phyloP scores from a whole-genome alignment of 257 asterid genomes.

The Buddleja alternifolia region DNA sequence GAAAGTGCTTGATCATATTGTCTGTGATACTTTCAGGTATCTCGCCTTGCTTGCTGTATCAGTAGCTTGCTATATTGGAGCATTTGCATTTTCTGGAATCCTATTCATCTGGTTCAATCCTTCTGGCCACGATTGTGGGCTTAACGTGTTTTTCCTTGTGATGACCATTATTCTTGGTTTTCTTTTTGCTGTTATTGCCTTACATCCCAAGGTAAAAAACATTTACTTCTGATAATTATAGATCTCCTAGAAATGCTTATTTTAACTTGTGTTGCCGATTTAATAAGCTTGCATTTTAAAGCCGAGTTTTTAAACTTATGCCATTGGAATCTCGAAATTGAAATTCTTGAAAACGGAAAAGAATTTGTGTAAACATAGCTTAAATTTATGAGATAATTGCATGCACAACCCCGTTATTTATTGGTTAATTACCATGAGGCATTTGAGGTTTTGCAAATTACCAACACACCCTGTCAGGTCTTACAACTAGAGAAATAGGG shows the following conservation, averaged over 20 bases:
- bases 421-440: no score
- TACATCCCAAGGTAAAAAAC: conserved; percentile 79
- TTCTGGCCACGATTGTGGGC: conserved; percentile 88
- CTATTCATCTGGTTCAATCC: conserved; percentile 99
- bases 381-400: no score
- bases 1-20: conserved; percentile 29
- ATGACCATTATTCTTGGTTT: conserved; percentile 83
- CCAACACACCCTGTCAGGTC: no score
- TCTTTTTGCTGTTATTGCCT: conserved; percentile 73
- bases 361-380: no score
- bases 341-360: no score
- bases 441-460: no score
- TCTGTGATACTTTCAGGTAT: conserved; percentile 60
- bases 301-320: no score
- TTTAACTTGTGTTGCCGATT: no score
- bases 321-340: no score
- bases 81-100: conserved; percentile 71
- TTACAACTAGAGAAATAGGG: no score
- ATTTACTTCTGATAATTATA: background rate
- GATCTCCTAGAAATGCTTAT: background rate
- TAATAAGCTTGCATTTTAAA: no score
- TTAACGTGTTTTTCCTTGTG: conserved; percentile 91
- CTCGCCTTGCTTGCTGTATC: conserved; percentile 81
- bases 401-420: no score
- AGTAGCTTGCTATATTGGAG: conserved; percentile 71